Base-by-base conservation (phyloP, 768 basidiomycete genomes). In the Podaxis rugospora region DNA sequence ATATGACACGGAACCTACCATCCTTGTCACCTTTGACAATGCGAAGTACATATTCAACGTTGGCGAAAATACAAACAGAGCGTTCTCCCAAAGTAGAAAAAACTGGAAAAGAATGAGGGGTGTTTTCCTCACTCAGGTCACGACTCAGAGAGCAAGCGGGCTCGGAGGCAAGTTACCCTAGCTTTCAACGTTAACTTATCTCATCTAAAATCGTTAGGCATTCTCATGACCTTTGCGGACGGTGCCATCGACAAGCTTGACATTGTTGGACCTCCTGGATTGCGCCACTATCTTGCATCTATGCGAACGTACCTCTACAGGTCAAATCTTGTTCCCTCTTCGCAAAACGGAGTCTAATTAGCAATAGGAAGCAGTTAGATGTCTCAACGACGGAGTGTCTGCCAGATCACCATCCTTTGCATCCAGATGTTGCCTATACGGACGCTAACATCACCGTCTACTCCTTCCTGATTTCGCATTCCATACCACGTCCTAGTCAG, bases 41-140 rank as follows among this genome's bases (percentile, higher is more conserved):
- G 87, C 83, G 11, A 90, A 92, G 66, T 98, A 95, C 66, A 79
- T 95, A 40, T 93, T 98, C 80, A 95, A 95, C 72, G 85, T 80
- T 18, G 88, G 92, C 6, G 94, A 97, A 72, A 89, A 89, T 61
- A 86, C 89, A 1, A 87, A 85, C 46, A 78, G 95, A 37, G 75
- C 89, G 0, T 90, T 89, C 68, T 72, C 87, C 14, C 89, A 94
- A 74, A 84, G 84, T 61, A 77, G 75, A 64, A 75, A 81, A 49
- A 84, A 83, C 52, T 83, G 91, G 81, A 84, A 80, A 69, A 89
- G 84, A 65, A 78, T 89, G 4, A 80, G 79, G 39, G 87, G 80
- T 1, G 61, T 96, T 7, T 95, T 97, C 72, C 74, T 94, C 63
- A 90, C 87, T 1, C 82, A 85, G 46, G 74, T 86, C 0, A 78